phyloP scores from a whole-genome alignment of 208 protist species.

The Phytomonas francai region DNA sequence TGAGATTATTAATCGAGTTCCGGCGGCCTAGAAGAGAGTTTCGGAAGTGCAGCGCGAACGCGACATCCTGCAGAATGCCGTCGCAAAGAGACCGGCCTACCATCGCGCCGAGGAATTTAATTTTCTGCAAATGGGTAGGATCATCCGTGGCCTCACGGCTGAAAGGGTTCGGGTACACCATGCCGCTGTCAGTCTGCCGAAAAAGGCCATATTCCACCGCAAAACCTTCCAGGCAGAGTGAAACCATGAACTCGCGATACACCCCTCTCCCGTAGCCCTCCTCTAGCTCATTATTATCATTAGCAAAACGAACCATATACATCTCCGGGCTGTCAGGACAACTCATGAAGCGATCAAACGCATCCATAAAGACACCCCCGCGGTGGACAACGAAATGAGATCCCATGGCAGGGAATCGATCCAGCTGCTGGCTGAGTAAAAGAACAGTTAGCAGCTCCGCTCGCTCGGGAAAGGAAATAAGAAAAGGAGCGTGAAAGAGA shows the following conservation, averaged over 20 bases:
- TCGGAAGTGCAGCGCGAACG: slow-evolving; percentile 90
- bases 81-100: slow-evolving; percentile 87
- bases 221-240: slow-evolving; percentile 78
- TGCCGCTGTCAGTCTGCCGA: slow-evolving; percentile 63
- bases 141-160: slow-evolving; percentile 63
- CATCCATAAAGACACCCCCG: slow-evolving; percentile 75
- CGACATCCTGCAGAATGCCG: slow-evolving; percentile 83
- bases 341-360: slow-evolving; percentile 55
- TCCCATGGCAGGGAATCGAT: slow-evolving; percentile 3
- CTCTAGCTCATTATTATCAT: slow-evolving; percentile 43
- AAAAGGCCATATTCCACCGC: slow-evolving; percentile 80
- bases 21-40: slow-evolving; percentile 79
- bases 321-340: slow-evolving; percentile 32
- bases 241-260: slow-evolving; percentile 87
- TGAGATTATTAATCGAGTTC: slow-evolving; percentile 88
- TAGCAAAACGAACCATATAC: slow-evolving; percentile 54
- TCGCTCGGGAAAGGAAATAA: slow-evolving; percentile 63
- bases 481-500: slow-evolving; percentile 62
- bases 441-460: slow-evolving; percentile 51
- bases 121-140: slow-evolving; percentile 48
- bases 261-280: slow-evolving; percentile 88
- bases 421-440: slow-evolving; percentile 24
- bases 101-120: slow-evolving; percentile 88
- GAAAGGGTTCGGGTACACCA: slow-evolving; percentile 88
- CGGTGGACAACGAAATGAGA: slow-evolving; percentile 31